Evolutionary conservation across 768 basidiomycete genomes (phyloP), one percentile per base, ranked within the genome.

Genomic region (Lentinula edodes): DNA sequence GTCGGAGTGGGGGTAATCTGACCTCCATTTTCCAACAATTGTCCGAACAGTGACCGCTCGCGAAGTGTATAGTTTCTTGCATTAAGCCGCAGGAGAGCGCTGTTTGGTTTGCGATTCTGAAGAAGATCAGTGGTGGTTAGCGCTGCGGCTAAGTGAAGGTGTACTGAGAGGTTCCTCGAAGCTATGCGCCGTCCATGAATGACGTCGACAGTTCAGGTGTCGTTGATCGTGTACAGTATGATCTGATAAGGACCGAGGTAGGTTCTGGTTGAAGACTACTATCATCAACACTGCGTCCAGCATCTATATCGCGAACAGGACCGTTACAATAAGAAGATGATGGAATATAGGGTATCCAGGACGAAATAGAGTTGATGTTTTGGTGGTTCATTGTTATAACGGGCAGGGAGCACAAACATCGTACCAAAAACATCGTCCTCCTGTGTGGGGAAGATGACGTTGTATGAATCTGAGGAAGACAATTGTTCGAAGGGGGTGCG

Each of bases 1-100:
- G 54, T 18, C 45, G 52, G 20, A 59, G 46, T 16, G 54, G 58
- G 50, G 64, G 56, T 74, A 41, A 77, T 66, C 42, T 80, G 80
- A 1, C 80, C 81, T 52, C 83, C 86, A 66, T 85, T 84, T 67
- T 88, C 83, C 86, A 90, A 88, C 43, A 88, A 70, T 68, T 90
- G 86, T 7, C 80, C 83, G 65, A 90, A 90, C 5, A 90, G 72
- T 0, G 86, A 75, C 89, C 89, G 90, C 74, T 80, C 57, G 23
- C 62, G 61, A 39, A 55, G 45, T 32, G 55, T 52, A 42, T 58
- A 36, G 32, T 38, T 18, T 50, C 55, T 39, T 10, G 62, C 45
- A n/a, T 46, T 36, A 2, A 51, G n/a, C 13, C 59, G 59, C 35
- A 32, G 38, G 13, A 52, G 3, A 3, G 50, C 53, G 39, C 36